phyloP scores from a whole-genome alignment of 306 rosid species.

The Ziziphus jujuba region DNA sequence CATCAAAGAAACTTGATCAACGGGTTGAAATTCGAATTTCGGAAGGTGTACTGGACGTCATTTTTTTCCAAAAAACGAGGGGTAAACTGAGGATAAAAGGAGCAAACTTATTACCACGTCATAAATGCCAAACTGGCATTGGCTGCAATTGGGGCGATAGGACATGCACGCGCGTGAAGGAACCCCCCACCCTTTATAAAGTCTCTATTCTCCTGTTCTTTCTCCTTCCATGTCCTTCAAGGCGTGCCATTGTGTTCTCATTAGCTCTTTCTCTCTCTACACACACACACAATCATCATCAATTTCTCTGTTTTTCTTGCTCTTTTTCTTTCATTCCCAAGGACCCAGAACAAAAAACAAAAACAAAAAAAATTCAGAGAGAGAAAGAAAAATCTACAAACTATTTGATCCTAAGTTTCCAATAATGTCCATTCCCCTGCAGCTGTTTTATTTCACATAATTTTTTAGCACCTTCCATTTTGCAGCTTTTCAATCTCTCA shows the following conservation, averaged over 20 bases:
- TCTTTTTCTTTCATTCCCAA: conserved; percentile 29
- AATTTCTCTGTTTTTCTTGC: conserved; percentile 36
- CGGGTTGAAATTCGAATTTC: conserved; percentile 50
- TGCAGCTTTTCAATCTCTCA: conserved; percentile 42
- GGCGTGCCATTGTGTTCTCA: conserved; percentile 68
- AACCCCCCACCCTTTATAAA: conserved; percentile 51
- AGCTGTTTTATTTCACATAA: too few relatives aligned
- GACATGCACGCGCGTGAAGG: conserved; percentile 58
- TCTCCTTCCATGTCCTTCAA: conserved; percentile 25
- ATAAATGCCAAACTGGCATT: conserved; percentile 41
- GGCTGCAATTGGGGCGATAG: conserved; percentile 25
- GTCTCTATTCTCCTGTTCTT: conserved; percentile 33
- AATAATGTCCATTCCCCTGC: conserved; percentile 18
- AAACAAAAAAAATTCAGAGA: conserved; percentile 11
- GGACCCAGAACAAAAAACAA: not conserved
- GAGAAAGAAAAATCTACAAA: conserved; percentile 23
- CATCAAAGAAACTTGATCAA: conserved; percentile 30
- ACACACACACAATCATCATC: conserved; percentile 35
- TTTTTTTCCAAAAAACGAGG: conserved; percentile 1
- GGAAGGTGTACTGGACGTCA: conserved; percentile 12
- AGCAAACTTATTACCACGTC: conserved; percentile 39
- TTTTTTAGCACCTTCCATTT: conserved; percentile 16
- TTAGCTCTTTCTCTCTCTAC: conserved; percentile 35
- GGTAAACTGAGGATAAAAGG: conserved; percentile 2
- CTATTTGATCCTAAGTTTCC: conserved; percentile 14